Evolutionary conservation across 78 protist genomes (phyloP).

Genomic region (Dictyostelium brefeldianum): DNA sequence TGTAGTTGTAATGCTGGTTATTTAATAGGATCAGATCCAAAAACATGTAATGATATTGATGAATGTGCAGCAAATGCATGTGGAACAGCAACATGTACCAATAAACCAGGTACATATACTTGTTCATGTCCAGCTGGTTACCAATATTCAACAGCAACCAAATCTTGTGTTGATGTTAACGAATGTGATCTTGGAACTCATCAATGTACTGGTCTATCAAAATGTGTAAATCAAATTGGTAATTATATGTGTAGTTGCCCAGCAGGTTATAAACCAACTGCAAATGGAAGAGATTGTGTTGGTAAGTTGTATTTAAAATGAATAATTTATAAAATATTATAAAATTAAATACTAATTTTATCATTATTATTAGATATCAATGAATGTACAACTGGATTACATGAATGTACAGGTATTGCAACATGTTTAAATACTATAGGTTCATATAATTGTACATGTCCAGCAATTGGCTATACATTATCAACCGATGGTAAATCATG

Average conservation of each 20-base stretch:
- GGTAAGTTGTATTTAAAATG: too few species aligned
- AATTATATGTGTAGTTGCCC: background rate
- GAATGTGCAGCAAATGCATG: background rate
- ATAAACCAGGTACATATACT: background rate
- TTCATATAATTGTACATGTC: background rate
- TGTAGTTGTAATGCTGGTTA: background rate
- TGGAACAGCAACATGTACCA: background rate
- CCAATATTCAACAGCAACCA: background rate
- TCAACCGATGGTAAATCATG: background rate
- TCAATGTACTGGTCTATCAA: background rate
- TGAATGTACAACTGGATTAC: background rate
- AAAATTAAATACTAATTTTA: too few species aligned
- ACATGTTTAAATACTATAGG: background rate
- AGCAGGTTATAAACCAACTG: background rate
- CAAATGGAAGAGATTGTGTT: background rate
- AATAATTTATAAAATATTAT: too few species aligned
- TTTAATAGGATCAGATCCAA: background rate
- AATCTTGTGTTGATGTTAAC: background rate
- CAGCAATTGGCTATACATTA: too few species aligned
- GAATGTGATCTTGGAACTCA: background rate
- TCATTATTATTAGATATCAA: background rate
- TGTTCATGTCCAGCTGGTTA: conserved; percentile 14
- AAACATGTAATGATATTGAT: background rate
- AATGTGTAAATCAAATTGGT: background rate
- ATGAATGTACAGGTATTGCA: background rate